These are phyloP conservation scores for Paecilomyces dactylethromorphus DNA, from an alignment of 2,329 filamentous ascomycete species.

Conservation along the genomic window DNA sequence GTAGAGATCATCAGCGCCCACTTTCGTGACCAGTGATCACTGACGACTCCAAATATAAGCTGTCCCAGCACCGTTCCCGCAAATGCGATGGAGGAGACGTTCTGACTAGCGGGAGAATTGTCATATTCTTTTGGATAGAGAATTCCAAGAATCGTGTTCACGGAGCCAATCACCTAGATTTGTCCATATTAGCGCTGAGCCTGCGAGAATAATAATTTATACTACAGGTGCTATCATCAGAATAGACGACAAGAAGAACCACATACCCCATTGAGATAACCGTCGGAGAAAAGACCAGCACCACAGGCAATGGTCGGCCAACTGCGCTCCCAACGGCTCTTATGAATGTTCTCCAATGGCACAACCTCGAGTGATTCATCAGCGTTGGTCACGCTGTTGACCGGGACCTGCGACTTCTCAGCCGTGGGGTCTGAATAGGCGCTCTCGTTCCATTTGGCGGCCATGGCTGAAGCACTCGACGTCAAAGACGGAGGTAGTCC, in stretches of 20 bases:
- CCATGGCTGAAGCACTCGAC: background rate
- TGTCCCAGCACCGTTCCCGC: slow-evolving; percentile 80
- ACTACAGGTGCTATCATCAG: too few relatives aligned
- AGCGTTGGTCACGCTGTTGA: slow-evolving; percentile 4
- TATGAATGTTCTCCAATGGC: slow-evolving; percentile 20
- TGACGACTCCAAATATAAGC: slow-evolving; percentile 71
- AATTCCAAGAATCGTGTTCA: slow-evolving; percentile 65
- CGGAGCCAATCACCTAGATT: slow-evolving; percentile 70
- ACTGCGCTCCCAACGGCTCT: slow-evolving; percentile 46
- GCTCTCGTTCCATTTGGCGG: slow-evolving; percentile 5
- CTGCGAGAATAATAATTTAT: background rate
- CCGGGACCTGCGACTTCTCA: slow-evolving; percentile 3
- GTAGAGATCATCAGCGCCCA: slow-evolving; percentile 77
- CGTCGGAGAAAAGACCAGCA: slow-evolving; percentile 83
- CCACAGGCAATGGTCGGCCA: slow-evolving; percentile 82
- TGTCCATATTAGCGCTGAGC: background rate
- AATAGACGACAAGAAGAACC: background rate
- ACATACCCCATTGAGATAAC: slow-evolving; percentile 78
- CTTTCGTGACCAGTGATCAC: slow-evolving; percentile 78
- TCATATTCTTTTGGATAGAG: slow-evolving; percentile 67
- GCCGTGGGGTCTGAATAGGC: slow-evolving; percentile 7
- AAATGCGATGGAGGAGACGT: slow-evolving; percentile 77
- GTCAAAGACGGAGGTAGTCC: background rate
- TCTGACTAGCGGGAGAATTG: slow-evolving; percentile 62
- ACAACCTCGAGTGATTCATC: slow-evolving; percentile 11